Evolutionary conservation across 2,329 filamentous ascomycete genomes (phyloP), one percentile per base, ranked within the genome.

Genomic region (Ceratocystis colombiana): DNA sequence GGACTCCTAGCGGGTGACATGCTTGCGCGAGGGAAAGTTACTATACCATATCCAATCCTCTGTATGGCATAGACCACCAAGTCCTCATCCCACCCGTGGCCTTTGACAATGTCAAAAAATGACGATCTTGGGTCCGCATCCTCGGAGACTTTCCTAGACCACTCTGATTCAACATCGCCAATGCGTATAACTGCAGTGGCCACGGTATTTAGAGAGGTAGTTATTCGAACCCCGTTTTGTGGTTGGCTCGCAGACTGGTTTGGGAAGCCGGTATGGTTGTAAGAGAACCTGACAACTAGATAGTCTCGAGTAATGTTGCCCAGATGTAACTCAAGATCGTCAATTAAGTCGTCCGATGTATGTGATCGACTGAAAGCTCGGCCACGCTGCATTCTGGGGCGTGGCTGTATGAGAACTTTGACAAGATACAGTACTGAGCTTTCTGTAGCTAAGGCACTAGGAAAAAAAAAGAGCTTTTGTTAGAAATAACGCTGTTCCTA

Each of bases 261-360:
- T 0, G 79, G 77, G 71, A 86, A 85, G 0, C 77, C 80, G 0
- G 84, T 82, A 70, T 86, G 82, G 1, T 76, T 76, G 70, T 86
- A 87, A 5, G 75, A 79, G 6, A 86, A 70, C 22, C 75, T 75
- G 17, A 86, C 75, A 2, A 77, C 77, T 62, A 86, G 73, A 69
- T 83, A 86, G 44, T 79, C 76, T 17, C 76, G 76, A 22, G 72
- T 72, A 2, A 75, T 75, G 64, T 77, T 75, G 37, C 83, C 82
- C 2, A 87, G 78, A 66, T 84, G 79, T 37, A 76, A 74, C 70
- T 86, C 82, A 10, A 87, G 75, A 66, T 85, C 82, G 28, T 82
- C 78, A 17, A 87, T 83, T 41, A 86, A 74, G 50, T 81, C 77
- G 12, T 85, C 82, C 0, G 83, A 79, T 1, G 67, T 66, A 33